phyloP scores from a whole-genome alignment of 2,329 filamentous ascomycete genomes.

The Fusarium napiforme region DNA sequence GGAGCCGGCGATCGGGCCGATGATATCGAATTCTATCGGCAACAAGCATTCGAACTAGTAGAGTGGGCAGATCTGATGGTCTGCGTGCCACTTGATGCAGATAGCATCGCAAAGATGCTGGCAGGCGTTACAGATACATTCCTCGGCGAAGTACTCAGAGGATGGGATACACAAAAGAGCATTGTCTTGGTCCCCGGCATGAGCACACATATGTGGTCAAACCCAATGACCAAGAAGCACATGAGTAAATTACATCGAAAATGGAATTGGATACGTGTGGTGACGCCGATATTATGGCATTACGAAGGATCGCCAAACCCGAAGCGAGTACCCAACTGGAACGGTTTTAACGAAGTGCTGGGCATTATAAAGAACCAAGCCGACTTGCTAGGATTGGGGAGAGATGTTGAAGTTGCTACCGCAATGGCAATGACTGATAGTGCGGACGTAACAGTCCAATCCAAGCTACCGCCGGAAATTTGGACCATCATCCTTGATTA shows the following conservation, averaged over 20 bases:
- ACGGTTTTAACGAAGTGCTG: constrained; percentile 76
- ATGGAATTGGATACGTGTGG: constrained; percentile 87
- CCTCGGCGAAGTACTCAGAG: constrained; percentile 81
- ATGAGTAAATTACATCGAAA: constrained; percentile 83
- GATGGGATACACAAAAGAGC: constrained; percentile 88
- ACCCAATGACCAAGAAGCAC: constrained; percentile 88
- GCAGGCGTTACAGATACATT: constrained; percentile 84
- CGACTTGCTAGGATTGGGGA: constrained; percentile 77
- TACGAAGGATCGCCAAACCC: constrained; percentile 67
- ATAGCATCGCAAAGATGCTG: constrained; percentile 88
- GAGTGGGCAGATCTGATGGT: constrained; percentile 91
- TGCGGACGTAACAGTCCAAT: constrained; percentile 49
- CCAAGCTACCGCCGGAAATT: constrained; percentile 80
- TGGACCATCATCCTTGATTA: constrained; percentile 90
- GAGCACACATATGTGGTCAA: constrained; percentile 90
- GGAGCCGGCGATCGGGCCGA: constrained; percentile 52
- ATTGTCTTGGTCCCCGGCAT: constrained; percentile 88
- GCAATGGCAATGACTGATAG: constrained; percentile 51
- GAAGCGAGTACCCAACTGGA: constrained; percentile 69
- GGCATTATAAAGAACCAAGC: constrained; percentile 81
- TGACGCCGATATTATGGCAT: constrained; percentile 85
- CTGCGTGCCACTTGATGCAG: constrained; percentile 84
- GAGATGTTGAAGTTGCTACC: constrained; percentile 71
- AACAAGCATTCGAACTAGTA: constrained; percentile 73
- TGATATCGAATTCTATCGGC: constrained; percentile 62